Base-by-base conservation (phyloP, 768 basidiomycete genomes). In the Tubosaeta sp. region DNA sequence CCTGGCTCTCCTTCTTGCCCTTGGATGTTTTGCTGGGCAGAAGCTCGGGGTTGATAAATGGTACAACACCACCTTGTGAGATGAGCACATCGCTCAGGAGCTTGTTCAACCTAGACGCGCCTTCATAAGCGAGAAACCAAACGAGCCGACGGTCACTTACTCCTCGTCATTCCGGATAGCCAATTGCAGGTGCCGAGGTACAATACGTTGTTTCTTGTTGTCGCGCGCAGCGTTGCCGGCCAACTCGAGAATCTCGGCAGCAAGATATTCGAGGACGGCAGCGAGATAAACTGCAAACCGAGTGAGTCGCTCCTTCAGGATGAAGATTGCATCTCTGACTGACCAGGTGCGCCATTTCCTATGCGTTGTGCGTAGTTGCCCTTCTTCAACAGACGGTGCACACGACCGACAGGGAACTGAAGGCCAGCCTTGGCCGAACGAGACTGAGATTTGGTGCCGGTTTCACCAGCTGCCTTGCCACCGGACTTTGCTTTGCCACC, bases 111-210 rank as follows among this genome's bases (percentile, higher is more conserved):
- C 70, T 71, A 34, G 7, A 29, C 1, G 11, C 1, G 29, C 7
- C 10, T 57, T n/a, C 52, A 26, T 44, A n/a, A 51, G 29, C 1
- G 12, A 3, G 6, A 16, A 10, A 25, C 13, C 22, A 2, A 10
- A 38, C 39, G 17, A 14, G 0, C 0, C 3, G 26, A 13, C 16
- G 17, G 22, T 6, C 29, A 49, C 57, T 32, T 32, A 76, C 72
- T 78, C 80, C 59, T 82, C 80, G 59, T 82, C 81, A 65, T 82
- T 80, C 56, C 83, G 77, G 65, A 84, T 82, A 58, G 83, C 83
- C 63, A 84, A 72, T 65, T 84, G 82, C 55, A 84, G 66, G 71
- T 84, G 82, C 54, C 83, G 78, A 52, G 82, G 83, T 16, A 82
- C 78, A 62, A 84, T 83, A 74, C 82, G 80, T 31, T 79, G 75